These are phyloP conservation scores for Pseudisothecium myosuroides DNA, from an alignment of 225 moss, liverwort and hornwort species.

Conservation along the genomic window DNA sequence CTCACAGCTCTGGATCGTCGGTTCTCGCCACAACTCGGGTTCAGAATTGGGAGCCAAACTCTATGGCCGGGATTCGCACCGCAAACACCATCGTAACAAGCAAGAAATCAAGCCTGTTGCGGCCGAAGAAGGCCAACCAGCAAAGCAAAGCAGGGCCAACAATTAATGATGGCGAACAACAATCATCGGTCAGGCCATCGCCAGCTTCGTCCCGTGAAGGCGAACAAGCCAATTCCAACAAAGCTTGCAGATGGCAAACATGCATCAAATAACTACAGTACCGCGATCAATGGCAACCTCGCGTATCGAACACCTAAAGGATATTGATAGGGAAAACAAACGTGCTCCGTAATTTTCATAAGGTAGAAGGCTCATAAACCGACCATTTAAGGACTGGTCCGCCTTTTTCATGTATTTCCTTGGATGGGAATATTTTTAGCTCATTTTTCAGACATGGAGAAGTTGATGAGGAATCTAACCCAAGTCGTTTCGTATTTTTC, in stretches of 20 bases:
- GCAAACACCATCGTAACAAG: not conserved
- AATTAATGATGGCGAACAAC: not conserved
- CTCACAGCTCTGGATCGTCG: constrained; percentile 63
- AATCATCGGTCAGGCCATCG: not conserved
- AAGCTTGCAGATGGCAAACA: not conserved
- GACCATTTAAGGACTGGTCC: too few relatives aligned
- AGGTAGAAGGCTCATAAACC: too few relatives aligned
- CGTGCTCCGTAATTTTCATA: too few relatives aligned
- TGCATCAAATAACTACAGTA: too few relatives aligned
- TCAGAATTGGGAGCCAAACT: not conserved
- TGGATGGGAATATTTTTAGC: too few relatives aligned
- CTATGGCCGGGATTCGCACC: not conserved
- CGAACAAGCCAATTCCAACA: not conserved
- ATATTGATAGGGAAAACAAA: not conserved
- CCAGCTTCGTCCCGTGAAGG: not conserved
- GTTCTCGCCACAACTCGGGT: not conserved
- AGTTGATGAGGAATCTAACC: too few relatives aligned
- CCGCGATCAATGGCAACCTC: not conserved
- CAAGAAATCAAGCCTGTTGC: not conserved
- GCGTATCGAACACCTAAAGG: not conserved
- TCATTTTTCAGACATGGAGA: too few relatives aligned
- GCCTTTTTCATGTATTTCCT: too few relatives aligned
- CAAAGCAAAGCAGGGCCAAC: not conserved
- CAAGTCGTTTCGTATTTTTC: too few relatives aligned
- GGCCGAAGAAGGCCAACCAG: not conserved